A percentile compares a stretch with the other conserved stretches of the same genome.
Conservation (phyloP, 2,329 filamentous ascomycete genomes). For the Colletotrichum karsti region DNA sequence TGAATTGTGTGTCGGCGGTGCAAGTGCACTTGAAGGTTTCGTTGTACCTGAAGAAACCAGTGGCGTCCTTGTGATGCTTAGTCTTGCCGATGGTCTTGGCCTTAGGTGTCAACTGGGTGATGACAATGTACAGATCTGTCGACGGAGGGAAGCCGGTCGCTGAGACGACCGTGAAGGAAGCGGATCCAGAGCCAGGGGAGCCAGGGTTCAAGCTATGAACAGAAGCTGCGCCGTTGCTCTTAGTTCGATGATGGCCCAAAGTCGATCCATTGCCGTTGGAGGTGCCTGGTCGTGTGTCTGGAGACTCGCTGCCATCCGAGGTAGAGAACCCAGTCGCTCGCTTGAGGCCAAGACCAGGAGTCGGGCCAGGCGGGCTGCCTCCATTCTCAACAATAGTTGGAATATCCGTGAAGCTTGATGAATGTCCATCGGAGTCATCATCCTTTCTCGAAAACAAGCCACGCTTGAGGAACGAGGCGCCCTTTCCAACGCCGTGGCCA, state of each 20-base stretch:
- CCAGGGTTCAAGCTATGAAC: conserved; percentile 69
- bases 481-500: conserved; percentile 84
- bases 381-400: conserved; percentile 55
- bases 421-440: conserved; percentile 56
- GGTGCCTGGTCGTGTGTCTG: conserved; percentile 40
- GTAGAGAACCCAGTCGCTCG: conserved; percentile 47
- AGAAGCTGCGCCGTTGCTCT: conserved; percentile 72
- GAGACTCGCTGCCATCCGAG: conserved; percentile 30
- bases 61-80: conserved; percentile 81
- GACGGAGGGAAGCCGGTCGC: conserved; percentile 80
- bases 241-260: conserved; percentile 57
- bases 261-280: conserved; percentile 38
- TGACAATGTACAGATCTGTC: conserved; percentile 79
- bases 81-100: conserved; percentile 90
- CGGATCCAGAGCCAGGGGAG: conserved; percentile 74
- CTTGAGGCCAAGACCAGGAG: conserved; percentile 45
- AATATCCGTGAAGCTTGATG: conserved; percentile 40
- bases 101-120: conserved; percentile 74
- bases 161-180: conserved; percentile 81
- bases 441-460: conserved; percentile 81
- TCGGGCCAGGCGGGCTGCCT: conserved; percentile 39
- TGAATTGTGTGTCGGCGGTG: conserved; percentile 85
- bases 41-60: conserved; percentile 74
- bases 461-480: conserved; percentile 88
- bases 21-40: conserved; percentile 83